Evolutionary conservation across 192 early-diverging fungal species (phyloP).

Genomic region (Rhizoclosmatium sp.): DNA sequence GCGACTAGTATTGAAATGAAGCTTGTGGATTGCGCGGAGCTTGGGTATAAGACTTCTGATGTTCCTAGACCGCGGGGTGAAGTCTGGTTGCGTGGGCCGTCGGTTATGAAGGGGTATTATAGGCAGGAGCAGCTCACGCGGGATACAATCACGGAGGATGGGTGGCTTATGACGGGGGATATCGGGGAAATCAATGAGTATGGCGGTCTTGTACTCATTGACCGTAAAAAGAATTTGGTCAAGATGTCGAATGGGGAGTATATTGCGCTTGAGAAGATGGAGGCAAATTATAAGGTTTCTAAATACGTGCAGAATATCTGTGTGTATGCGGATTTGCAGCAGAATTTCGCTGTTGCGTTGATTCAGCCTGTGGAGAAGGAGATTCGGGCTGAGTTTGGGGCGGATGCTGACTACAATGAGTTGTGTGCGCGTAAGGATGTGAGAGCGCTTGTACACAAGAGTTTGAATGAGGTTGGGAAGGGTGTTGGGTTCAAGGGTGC

Average conservation of each 20-base stretch:
- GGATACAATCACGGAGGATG: slow-evolving; percentile 73
- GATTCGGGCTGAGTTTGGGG: not conserved
- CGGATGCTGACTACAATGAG: slow-evolving; percentile 40
- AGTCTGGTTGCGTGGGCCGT: slow-evolving; percentile 82
- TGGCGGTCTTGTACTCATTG: slow-evolving; percentile 84
- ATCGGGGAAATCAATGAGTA: slow-evolving; percentile 84
- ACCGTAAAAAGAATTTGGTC: slow-evolving; percentile 93
- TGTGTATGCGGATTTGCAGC: slow-evolving; percentile 69
- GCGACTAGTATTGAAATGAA: slow-evolving; percentile 73
- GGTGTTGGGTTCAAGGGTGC: slow-evolving; percentile 69
- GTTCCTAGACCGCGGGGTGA: slow-evolving; percentile 69
- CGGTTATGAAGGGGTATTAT: slow-evolving; percentile 81
- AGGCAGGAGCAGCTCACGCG: slow-evolving; percentile 71
- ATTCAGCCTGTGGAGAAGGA: slow-evolving; percentile 70
- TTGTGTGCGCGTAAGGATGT: slow-evolving; percentile 32
- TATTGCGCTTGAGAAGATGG: slow-evolving; percentile 92
- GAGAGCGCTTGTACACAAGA: slow-evolving; percentile 55
- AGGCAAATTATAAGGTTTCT: slow-evolving; percentile 83
- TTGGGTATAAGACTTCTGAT: slow-evolving; percentile 40
- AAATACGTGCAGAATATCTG: slow-evolving; percentile 73
- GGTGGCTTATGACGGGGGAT: slow-evolving; percentile 91
- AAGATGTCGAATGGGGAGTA: slow-evolving; percentile 88
- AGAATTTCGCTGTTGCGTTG: slow-evolving; percentile 79
- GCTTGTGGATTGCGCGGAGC: slow-evolving; percentile 68
- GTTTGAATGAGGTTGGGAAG: slow-evolving; percentile 68